phyloP scores from a whole-genome alignment of 2,329 filamentous ascomycete genomes.

The Grosmannia clavigera region DNA sequence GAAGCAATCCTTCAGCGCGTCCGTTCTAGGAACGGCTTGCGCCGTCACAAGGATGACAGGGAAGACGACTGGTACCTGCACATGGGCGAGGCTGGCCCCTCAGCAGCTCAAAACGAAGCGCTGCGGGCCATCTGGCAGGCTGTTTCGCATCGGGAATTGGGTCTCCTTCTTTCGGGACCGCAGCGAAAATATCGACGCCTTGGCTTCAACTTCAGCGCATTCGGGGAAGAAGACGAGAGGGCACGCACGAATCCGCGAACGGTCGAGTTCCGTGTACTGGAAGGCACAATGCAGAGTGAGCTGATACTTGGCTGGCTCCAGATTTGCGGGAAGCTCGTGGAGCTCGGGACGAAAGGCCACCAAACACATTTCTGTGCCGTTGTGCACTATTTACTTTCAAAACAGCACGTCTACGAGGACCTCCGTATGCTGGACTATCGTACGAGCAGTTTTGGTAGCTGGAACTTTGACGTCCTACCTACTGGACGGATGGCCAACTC shows the following conservation, averaged over 20 bases:
- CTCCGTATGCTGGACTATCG: not conserved
- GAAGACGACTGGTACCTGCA: conserved; percentile 12
- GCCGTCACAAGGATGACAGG: conserved; percentile 4
- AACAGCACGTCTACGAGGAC: conserved; percentile 7
- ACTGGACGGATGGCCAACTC: not conserved
- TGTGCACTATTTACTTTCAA: conserved; percentile 7
- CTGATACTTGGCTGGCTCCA: conserved; percentile 22
- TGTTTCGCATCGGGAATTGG: conserved; percentile 18
- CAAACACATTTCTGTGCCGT: conserved; percentile 6
- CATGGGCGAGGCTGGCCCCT: conserved; percentile 6
- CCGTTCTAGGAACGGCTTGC: not conserved
- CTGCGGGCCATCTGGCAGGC: conserved; percentile 20
- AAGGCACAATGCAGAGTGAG: conserved; percentile 19
- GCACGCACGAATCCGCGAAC: conserved; percentile 22
- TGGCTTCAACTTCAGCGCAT: conserved; percentile 28
- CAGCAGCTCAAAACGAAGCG: conserved; percentile 6
- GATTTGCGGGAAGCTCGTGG: conserved; percentile 20
- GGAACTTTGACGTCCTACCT: not conserved
- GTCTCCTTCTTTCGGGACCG: conserved; percentile 22
- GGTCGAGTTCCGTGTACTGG: conserved; percentile 27
- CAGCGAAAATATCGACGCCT: conserved; percentile 22
- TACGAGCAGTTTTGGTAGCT: not conserved
- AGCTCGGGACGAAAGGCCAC: conserved; percentile 13
- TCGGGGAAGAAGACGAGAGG: conserved; percentile 23
- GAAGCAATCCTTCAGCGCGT: conserved; percentile 4